Evolutionary conservation across 2,329 filamentous ascomycete species (phyloP).

Genomic region (Diaporthe sp.): DNA sequence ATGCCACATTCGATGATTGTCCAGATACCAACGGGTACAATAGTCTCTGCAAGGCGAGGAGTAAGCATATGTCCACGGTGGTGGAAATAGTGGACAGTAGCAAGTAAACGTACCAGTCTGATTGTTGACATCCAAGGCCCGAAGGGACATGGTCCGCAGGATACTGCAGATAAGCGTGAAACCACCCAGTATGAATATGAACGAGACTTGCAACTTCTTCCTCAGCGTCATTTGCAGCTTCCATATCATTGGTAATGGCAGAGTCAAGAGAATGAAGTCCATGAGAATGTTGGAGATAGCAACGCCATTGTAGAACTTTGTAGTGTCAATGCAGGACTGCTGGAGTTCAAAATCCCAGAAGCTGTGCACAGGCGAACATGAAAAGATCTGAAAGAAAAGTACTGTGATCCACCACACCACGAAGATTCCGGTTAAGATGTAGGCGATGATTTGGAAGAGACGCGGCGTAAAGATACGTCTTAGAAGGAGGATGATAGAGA

Average conservation of each 20-base stretch:
- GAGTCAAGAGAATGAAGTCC: neutral
- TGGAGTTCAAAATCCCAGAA: neutral
- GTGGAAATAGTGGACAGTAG: neutral
- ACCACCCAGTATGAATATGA: neutral
- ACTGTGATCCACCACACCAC: conserved; percentile 5
- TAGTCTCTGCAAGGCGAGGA: neutral
- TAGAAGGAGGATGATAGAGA: neutral
- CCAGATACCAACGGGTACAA: neutral
- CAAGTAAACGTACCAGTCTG: neutral
- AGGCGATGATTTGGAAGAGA: neutral
- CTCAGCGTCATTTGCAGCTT: neutral
- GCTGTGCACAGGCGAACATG: neutral
- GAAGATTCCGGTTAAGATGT: neutral
- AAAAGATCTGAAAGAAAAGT: neutral
- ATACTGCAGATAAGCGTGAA: neutral
- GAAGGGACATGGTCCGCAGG: neutral
- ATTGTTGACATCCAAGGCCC: neutral
- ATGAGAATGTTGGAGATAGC: neutral
- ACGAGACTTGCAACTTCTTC: neutral
- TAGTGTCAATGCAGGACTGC: neutral
- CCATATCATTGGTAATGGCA: neutral
- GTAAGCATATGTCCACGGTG: neutral
- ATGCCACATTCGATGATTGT: neutral
- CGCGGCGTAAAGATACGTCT: neutral
- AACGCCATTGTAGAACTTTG: neutral